Evolutionary conservation across 73 alveolate species (phyloP).

Genomic region (Stentor roeselii): DNA sequence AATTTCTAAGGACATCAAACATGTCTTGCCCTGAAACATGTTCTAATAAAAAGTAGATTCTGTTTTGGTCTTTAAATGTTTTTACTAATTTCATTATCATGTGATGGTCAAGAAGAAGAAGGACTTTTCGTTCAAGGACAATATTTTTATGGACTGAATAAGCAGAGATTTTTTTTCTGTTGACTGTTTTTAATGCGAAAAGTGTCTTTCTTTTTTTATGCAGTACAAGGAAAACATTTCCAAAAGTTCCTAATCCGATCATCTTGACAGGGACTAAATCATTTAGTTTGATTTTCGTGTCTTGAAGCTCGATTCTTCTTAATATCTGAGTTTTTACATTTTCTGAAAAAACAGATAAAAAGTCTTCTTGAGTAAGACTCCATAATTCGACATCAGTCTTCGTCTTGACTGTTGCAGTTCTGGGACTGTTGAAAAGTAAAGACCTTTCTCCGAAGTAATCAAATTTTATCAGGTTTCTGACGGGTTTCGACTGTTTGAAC

Average conservation of each 20-base stretch:
- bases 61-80: not conserved
- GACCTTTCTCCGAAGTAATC: conserved; percentile 18
- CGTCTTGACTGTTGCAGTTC: no score
- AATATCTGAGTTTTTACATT: not conserved
- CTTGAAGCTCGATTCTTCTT: conserved; percentile 2
- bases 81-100: conserved; percentile 20
- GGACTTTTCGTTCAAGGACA: not conserved
- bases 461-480: not conserved
- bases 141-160: not conserved
- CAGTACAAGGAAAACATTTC: not conserved
- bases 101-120: conserved; percentile 1
- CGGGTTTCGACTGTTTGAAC: not conserved
- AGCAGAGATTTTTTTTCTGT: not conserved
- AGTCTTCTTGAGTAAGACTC: not conserved
- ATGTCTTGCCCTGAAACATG: conserved; percentile 10
- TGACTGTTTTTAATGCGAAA: not conserved
- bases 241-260: not conserved
- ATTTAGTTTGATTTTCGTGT: not conserved
- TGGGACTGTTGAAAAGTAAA: not conserved
- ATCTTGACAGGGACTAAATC: conserved; percentile 8
- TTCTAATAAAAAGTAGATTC: conserved; percentile 14
- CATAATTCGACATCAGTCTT: no score
- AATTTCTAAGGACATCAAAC: not conserved
- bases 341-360: not conserved
- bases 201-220: not conserved